Evolutionary conservation across 2,329 filamentous ascomycete genomes (phyloP), one percentile per base, ranked within the genome.

Genomic region (Alternaria ventricosa): DNA sequence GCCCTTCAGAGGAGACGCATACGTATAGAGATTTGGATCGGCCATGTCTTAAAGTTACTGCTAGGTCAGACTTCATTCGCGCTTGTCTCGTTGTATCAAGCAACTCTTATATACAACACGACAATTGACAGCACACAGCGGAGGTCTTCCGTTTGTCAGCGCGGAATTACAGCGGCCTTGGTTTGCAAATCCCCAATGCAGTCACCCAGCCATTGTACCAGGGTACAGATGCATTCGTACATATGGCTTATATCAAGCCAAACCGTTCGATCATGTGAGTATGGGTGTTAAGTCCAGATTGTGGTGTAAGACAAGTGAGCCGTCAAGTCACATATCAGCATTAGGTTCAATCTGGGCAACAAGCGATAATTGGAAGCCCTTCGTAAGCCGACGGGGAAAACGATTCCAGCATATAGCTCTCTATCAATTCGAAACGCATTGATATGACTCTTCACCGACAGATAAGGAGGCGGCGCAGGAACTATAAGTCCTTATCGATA

Each of bases 1-100:
- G 20, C 87, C 88, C 25, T 82, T 79, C 2, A 90, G 78, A 13
- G 89, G 89, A 15, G 86, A 89, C 1, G 85, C 81, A 71, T 87
- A 88, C 2, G 79, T 82, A 65, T 84, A 84, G 4, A 78, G 73
- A 60, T 78, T 79, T 12, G 80, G 79, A 54, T 82, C 81, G 6
- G 81, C 69, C 82, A 83, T 83, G 8, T 6, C 66, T 57, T 6
- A n/a, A 10, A 6, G 18, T 22, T 22, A 22, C 20, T 22, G 20
- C 20, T 22, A 22, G 20, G 20, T 22, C 20, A 22, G 20, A 22
- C 20, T 22, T 4, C 4, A 22, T 22, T 22, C 20, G 4, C 20
- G 20, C 20, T 22, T 22, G 20, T 47, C 27, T 47, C 25, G 20
- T 30, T 28, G n/a, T 28, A 27, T 33, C 13, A n/a, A 10, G 5